phyloP scores from a whole-genome alignment of 805 yeast genomes.

The Candida ovalis region DNA sequence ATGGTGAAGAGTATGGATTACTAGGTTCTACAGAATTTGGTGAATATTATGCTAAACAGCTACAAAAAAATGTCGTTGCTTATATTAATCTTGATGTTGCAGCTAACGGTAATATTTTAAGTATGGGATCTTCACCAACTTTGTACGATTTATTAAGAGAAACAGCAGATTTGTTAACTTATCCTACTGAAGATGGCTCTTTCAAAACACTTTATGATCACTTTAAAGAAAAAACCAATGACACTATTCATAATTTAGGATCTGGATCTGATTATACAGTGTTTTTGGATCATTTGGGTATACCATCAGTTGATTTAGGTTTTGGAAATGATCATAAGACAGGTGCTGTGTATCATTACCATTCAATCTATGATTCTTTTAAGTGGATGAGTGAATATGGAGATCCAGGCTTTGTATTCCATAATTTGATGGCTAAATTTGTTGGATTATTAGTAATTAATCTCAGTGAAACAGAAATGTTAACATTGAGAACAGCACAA shows the following conservation, averaged over 20 bases:
- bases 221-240: conserved; percentile 28
- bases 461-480: conserved; percentile 45
- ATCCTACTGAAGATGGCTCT: conserved; percentile 36
- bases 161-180: conserved; percentile 40
- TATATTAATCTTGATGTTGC: conserved; percentile 71
- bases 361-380: conserved; percentile 69
- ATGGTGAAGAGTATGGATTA: conserved; percentile 71
- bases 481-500: conserved; percentile 38
- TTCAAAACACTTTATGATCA: conserved; percentile 34
- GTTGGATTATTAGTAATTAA: conserved; percentile 48
- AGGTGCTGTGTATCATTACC: conserved; percentile 70
- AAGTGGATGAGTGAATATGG: conserved; percentile 65
- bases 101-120: conserved; percentile 50
- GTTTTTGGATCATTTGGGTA: conserved; percentile 56
- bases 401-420: conserved; percentile 60
- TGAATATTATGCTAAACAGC: conserved; percentile 47
- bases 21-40: conserved; percentile 79
- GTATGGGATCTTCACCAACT: conserved; percentile 56
- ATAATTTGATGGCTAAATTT: conserved; percentile 51
- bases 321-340: conserved; percentile 37
- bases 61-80: conserved; percentile 53
- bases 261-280: conserved; percentile 71
- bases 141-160: conserved; percentile 44
- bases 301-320: conserved; percentile 58
- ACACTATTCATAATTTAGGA: conserved; percentile 48